Percentiles rank a stretch among this genome's conserved stretches.
Conservation (phyloP, 768 basidiomycete species). For the Boletus vermiculosoides region DNA sequence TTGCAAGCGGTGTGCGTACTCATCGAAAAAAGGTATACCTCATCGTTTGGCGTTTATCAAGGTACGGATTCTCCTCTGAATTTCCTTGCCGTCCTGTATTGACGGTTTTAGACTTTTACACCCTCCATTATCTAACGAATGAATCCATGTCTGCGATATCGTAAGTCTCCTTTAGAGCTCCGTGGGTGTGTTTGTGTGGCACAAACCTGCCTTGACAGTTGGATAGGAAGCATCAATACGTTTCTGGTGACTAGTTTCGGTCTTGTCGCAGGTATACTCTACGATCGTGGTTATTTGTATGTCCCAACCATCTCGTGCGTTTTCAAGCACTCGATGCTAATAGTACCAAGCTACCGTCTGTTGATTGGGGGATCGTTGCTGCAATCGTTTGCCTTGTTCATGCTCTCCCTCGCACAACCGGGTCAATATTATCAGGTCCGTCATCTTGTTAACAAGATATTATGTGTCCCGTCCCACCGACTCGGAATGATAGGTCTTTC, state of each 20-base stretch:
- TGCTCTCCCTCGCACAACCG: slow-evolving; percentile 45
- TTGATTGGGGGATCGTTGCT: slow-evolving; percentile 45
- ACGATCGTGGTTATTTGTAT: slow-evolving; percentile 54
- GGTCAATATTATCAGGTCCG: slow-evolving; percentile 44
- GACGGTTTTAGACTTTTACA: slow-evolving; percentile 37
- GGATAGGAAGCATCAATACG: slow-evolving; percentile 50
- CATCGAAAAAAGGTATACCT: slow-evolving; percentile 30
- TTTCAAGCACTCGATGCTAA: neutral
- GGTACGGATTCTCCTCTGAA: slow-evolving; percentile 14
- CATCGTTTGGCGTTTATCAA: slow-evolving; percentile 44
- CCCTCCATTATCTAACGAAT: slow-evolving; percentile 34
- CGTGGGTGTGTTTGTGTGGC: neutral
- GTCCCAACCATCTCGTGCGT: neutral
- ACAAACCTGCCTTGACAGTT: slow-evolving; percentile 21
- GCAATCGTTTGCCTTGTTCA: slow-evolving; percentile 41
- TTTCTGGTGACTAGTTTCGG: slow-evolving; percentile 39
- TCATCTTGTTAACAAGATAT: neutral
- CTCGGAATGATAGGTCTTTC: slow-evolving; percentile 39
- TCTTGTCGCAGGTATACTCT: slow-evolving; percentile 43
- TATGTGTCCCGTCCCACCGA: neutral
- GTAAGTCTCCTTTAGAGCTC: slow-evolving; percentile 23
- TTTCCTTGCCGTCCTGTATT: neutral
- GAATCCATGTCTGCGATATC: slow-evolving; percentile 36
- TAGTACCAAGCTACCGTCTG: slow-evolving; percentile 37
- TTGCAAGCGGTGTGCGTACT: neutral